Conservation (phyloP, 371 early-diverging fungal genomes). For the Syncephalastrum contaminatum region DNA sequence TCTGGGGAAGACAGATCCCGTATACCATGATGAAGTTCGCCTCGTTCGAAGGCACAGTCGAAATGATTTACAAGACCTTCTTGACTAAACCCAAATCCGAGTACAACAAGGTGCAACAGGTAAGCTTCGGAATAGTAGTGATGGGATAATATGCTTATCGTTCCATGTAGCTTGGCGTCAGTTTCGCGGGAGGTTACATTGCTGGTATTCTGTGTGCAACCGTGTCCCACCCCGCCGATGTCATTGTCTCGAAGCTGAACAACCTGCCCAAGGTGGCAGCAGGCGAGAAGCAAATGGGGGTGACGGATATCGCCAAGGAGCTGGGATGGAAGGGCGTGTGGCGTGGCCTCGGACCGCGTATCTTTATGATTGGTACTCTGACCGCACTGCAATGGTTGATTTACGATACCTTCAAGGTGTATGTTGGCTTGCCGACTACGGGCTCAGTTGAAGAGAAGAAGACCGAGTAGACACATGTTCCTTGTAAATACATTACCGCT, state of each 20-base stretch:
- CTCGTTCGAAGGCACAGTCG: conserved; percentile 81
- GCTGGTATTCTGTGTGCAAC: conserved; percentile 92
- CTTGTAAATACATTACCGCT: no score
- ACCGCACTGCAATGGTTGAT: conserved; percentile 70
- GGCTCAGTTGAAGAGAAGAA: conserved; percentile 10
- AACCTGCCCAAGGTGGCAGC: conserved; percentile 43
- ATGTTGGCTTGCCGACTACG: conserved; percentile 26
- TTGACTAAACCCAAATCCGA: conserved; percentile 71
- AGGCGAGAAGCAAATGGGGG: conserved; percentile 46
- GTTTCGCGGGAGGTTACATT: conserved; percentile 84
- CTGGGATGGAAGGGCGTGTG: conserved; percentile 63
- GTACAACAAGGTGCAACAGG: conserved; percentile 76
- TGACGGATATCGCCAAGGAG: conserved; percentile 53
- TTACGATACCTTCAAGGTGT: conserved; percentile 30
- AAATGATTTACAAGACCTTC: conserved; percentile 65
- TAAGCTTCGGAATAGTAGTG: conserved; percentile 2
- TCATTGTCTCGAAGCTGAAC: conserved; percentile 87
- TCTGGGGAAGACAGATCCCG: conserved; percentile 86
- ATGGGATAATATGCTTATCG: neutral
- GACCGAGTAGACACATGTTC: no score
- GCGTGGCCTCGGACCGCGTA: conserved; percentile 72
- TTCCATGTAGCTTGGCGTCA: conserved; percentile 57
- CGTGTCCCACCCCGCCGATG: conserved; percentile 96
- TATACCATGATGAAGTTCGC: conserved; percentile 97
- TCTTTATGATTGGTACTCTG: conserved; percentile 75